These are phyloP conservation scores for Ophiocytium majus DNA, from an alignment of 352 stramenopile genomes.

Conservation along the genomic window DNA sequence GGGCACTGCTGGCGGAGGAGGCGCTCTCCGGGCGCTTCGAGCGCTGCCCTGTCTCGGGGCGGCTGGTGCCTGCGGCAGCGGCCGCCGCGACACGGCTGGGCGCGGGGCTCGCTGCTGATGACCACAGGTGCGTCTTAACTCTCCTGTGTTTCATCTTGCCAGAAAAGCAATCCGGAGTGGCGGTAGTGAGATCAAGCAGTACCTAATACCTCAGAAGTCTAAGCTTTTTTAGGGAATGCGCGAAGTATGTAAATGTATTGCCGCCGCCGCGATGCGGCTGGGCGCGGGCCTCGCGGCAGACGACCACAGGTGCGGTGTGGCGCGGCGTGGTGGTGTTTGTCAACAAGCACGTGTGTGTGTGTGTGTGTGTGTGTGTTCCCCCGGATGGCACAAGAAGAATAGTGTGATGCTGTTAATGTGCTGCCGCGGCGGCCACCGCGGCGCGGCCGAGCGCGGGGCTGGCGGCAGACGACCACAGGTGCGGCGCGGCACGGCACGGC, in stretches of 20 bases:
- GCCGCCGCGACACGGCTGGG: neutral
- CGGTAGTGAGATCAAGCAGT: neutral
- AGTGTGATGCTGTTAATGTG: too few relatives aligned
- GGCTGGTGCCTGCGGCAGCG: neutral
- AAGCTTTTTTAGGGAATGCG: neutral
- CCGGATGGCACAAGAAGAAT: too few relatives aligned
- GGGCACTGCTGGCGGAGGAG: slow-evolving; percentile 71
- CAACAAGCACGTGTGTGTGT: too few relatives aligned
- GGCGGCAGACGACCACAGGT: too few relatives aligned
- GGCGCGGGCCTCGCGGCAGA: neutral
- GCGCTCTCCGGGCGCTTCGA: slow-evolving; percentile 65
- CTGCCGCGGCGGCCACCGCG: too few relatives aligned
- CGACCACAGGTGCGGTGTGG: neutral
- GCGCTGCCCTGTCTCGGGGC: slow-evolving; percentile 26
- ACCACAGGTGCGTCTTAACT: neutral
- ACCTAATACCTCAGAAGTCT: neutral
- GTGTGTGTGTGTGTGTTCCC: too few relatives aligned
- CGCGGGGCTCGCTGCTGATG: neutral
- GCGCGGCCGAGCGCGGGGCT: too few relatives aligned
- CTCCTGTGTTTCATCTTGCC: too few relatives aligned
- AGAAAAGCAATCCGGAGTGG: neutral
- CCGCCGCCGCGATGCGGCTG: neutral
- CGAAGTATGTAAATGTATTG: neutral
- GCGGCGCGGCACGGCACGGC: too few relatives aligned
- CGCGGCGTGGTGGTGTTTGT: too few relatives aligned